Evolutionary conservation across 768 basidiomycete genomes (phyloP), one percentile per base, ranked within the genome.

Genomic region (Leccinum disarticulatum): DNA sequence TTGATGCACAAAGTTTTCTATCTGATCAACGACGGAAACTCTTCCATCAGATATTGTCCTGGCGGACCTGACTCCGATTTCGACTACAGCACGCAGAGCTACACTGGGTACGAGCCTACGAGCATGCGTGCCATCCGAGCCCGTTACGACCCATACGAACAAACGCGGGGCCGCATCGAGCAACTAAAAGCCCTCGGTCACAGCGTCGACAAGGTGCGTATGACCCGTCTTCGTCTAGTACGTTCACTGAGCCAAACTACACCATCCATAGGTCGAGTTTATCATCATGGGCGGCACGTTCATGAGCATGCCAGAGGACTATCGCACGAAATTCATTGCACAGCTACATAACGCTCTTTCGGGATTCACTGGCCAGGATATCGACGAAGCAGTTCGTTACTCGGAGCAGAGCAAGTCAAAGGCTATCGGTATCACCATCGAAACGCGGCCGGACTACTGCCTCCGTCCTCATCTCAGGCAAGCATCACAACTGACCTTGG

Each of bases 251-350:
- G 15, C 27, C 30, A 31, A n/a, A 25, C 19, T 9, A 55, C 33
- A 22, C 22, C 36, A 41, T 53, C 36, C 41, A 31, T 55, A 91
- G 91, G 88, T 93, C 31, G 91, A 93, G 66, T 90, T 88, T 66
- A 98, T 97, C 64, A 82, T 96, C 61, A 98, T 98, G 97, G 97
- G 97, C 25, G 97, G 97, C 49, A 99, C 97, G 11, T 99, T 99
- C 75, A 98, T 99, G 95, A 98, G 95, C 70, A 96, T 98, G 90
- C 91, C 95, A 38, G 95, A 98, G 73, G 92, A 94, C 49, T 98
- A 99, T 72, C 85, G 97, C 61, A 87, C 85, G 61, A 87, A 91
- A 64, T 99, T 99, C 65, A 83, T 98, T 56, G 95, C 96, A 1
- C 95, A 98, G 61, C 80, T 99, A 57, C 97, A 98, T 73, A 98